Evolutionary conservation across 768 basidiomycete species (phyloP), one percentile per base, ranked within the genome.

Genomic region (Tricholoma sp.): DNA sequence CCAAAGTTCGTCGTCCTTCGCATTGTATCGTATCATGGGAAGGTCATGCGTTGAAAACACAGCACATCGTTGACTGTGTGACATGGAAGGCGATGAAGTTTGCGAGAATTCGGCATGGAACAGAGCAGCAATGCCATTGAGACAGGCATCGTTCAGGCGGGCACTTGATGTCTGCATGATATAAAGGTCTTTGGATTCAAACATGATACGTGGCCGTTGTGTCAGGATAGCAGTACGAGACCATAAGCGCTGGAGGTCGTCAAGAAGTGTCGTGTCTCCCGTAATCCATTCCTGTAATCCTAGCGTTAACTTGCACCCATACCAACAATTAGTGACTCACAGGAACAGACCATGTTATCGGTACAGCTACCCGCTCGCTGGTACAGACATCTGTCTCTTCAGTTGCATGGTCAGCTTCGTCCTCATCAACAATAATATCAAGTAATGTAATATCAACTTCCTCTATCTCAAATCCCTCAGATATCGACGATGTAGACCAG

Each of bases 21-120:
- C 18, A 13, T 52, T 52, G 51, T 52, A 52, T 36, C 20, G 20
- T 52, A 52, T 41, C 36, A 52, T 52, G 39, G 28, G 51, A 37
- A 52, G 51, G 51, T 52, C 51, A 52, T 37, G 39, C 36, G 20
- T 52, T 41, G 51, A 52, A 41, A 52, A 52, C 18, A 39, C 36
- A 24, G 51, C 36, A 24, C 51, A 52, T 36, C 36, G 13, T 69
- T 36, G 39, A 41, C 18, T 52, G 15, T 52, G 39, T 37, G 34
- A 52, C 36, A 41, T 37, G 31, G 33, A 31, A 50, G 49, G 49
- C 29, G 13, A 50, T 32, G 49, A 32, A 9, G 49, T n/a, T 31
- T 50, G 49, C 15, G 49, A 50, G 49, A 50, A 34, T 32, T 32
- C 33, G 8, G 49, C 51, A 41, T 52, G 34, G 34, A 52, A 41